Percentiles rank a stretch among this genome's conserved stretches.
phyloP scores from a whole-genome alignment of 208 protist species.

The Crithidia sp. region DNA sequence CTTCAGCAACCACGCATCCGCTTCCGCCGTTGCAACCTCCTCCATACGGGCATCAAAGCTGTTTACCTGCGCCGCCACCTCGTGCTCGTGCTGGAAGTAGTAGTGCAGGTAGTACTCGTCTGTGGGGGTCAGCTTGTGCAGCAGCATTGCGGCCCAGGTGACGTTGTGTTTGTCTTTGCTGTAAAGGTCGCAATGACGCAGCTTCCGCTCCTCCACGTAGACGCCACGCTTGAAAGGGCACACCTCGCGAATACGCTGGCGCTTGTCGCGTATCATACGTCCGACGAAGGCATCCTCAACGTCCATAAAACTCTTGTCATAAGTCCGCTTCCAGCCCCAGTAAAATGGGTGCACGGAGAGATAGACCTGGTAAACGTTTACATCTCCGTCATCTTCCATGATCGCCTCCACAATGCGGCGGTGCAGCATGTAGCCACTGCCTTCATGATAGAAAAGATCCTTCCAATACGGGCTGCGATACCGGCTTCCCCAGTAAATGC shows the following conservation, averaged over 20 bases:
- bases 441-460: neutral
- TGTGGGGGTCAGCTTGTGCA: slow-evolving; percentile 9
- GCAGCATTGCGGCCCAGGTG: slow-evolving; percentile 6
- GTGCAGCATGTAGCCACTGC: slow-evolving; percentile 1
- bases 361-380: neutral
- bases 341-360: neutral
- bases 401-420: neutral
- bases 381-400: neutral
- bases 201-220: slow-evolving; percentile 3
- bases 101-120: slow-evolving; percentile 21
- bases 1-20: neutral
- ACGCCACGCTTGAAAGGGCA: neutral
- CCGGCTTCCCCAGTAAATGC: slow-evolving; percentile 4
- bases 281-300: slow-evolving; percentile 11
- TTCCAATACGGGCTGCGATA: neutral
- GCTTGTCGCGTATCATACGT: slow-evolving; percentile 2
- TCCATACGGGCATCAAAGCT: neutral
- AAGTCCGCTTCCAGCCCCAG: neutral
- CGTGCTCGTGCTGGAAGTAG: slow-evolving; percentile 22
- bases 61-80: neutral
- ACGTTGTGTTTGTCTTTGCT: neutral
- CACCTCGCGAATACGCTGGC: neutral
- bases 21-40: neutral
- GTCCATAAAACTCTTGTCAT: neutral
- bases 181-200: neutral